These are phyloP conservation scores for Debaryomycetaceae sp. DNA, from an alignment of 1,139 yeast genomes.

Conservation along the genomic window DNA sequence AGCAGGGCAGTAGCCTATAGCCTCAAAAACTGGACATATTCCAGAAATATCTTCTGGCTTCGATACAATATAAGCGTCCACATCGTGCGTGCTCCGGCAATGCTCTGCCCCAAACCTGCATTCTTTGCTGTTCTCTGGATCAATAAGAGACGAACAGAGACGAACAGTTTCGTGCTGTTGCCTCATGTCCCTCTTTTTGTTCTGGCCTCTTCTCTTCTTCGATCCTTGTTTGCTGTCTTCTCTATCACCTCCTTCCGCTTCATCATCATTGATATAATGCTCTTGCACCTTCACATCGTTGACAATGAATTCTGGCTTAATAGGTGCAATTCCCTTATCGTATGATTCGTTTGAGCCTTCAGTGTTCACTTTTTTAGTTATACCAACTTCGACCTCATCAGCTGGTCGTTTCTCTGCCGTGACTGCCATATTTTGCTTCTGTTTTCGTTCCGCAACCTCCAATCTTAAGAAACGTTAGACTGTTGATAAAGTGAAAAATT, in stretches of 20 bases:
- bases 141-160: constrained; percentile 61
- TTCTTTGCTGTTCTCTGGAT: constrained; percentile 44
- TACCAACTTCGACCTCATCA: constrained; percentile 16
- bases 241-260: constrained; percentile 46
- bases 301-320: constrained; percentile 61
- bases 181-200: constrained; percentile 76
- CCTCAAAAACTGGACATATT: constrained; percentile 76
- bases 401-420: constrained; percentile 17
- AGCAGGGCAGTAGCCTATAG: constrained; percentile 86
- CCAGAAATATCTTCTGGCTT: constrained; percentile 76
- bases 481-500: no score
- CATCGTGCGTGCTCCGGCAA: constrained; percentile 78
- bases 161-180: constrained; percentile 66
- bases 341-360: constrained; percentile 11
- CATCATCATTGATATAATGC: constrained; percentile 36
- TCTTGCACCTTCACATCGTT: constrained; percentile 38
- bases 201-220: constrained; percentile 75
- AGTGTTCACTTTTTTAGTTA: constrained; percentile 21
- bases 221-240: constrained; percentile 12
- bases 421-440: constrained; percentile 2
- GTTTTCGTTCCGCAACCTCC: no score
- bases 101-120: constrained; percentile 69
- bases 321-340: constrained; percentile 58
- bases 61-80: constrained; percentile 55
- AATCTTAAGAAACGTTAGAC: no score